A percentile compares a stretch with the other conserved stretches of the same genome.
These are phyloP conservation scores for Leccinum arenicola DNA, from an alignment of 768 basidiomycete genomes.

Conservation along the genomic window DNA sequence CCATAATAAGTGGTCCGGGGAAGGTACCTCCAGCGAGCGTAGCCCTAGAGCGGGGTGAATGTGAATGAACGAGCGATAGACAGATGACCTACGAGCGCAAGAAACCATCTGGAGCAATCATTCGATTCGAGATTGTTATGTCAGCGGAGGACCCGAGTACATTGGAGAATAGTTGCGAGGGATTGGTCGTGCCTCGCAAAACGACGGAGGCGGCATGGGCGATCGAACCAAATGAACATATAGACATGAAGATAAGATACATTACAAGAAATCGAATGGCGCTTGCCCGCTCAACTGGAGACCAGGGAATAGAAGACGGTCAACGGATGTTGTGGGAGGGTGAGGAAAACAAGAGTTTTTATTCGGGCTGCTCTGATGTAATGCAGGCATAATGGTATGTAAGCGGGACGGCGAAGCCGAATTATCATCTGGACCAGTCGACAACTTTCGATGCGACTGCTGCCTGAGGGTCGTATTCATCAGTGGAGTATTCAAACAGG, in stretches of 20 bases:
- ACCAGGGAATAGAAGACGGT: neutral
- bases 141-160: slow-evolving; percentile 22
- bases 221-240: slow-evolving; percentile 6
- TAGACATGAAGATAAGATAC: slow-evolving; percentile 6
- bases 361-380: neutral
- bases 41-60: slow-evolving; percentile 10
- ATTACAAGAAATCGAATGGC: slow-evolving; percentile 8
- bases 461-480: too few species aligned
- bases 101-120: slow-evolving; percentile 50
- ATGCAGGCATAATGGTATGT: neutral
- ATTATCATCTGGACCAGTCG: neutral
- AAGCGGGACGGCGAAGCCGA: neutral
- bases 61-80: neutral
- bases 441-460: neutral
- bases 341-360: neutral
- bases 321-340: neutral
- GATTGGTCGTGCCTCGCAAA: slow-evolving; percentile 6
- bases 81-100: slow-evolving; percentile 36
- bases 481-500: too few species aligned
- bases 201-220: slow-evolving; percentile 20
- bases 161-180: neutral
- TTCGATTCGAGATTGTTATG: slow-evolving; percentile 38
- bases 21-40: slow-evolving; percentile 41
- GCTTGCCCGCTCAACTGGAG: neutral
- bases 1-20: slow-evolving; percentile 43